These are phyloP conservation scores for Bathelium albidoporum DNA, from an alignment of 495 filamentous ascomycete genomes.

Conservation along the genomic window DNA sequence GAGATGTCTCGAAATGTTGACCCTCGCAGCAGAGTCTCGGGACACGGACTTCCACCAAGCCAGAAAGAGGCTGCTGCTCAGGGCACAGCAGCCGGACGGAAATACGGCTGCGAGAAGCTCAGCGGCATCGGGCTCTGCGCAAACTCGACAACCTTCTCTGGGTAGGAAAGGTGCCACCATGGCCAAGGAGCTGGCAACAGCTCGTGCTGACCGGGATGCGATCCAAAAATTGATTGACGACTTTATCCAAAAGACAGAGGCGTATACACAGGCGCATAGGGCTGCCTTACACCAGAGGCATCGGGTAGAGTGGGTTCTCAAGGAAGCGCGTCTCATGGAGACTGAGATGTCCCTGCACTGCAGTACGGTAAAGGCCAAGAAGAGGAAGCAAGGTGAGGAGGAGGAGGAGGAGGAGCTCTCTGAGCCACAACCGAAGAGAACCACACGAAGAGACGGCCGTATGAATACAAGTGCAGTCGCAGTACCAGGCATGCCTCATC, in stretches of 20 bases:
- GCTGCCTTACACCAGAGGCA: not conserved
- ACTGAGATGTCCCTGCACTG: not conserved
- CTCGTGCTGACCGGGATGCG: not conserved
- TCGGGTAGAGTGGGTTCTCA: not conserved
- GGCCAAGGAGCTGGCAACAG: not conserved
- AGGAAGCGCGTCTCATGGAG: not conserved
- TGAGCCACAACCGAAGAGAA: not conserved
- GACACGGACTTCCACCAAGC: not conserved
- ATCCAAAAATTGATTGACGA: not conserved
- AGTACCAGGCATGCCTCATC: not conserved
- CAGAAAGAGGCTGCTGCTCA: not conserved
- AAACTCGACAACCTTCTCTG: not conserved
- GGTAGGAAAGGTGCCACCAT: not conserved
- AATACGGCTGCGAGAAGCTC: not conserved
- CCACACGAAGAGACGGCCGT: not conserved
- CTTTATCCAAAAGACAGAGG: not conserved
- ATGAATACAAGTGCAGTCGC: not conserved
- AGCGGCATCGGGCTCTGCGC: not conserved
- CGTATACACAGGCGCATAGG: not conserved
- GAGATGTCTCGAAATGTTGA: slow-evolving; percentile 10
- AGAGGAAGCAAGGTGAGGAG: not conserved
- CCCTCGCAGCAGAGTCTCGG: not conserved
- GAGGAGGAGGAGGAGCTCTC: not conserved
- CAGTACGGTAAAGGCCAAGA: not conserved
- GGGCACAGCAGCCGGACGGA: not conserved